Base-by-base conservation (phyloP, 345 rosid genomes). In the Garcia nutans region DNA sequence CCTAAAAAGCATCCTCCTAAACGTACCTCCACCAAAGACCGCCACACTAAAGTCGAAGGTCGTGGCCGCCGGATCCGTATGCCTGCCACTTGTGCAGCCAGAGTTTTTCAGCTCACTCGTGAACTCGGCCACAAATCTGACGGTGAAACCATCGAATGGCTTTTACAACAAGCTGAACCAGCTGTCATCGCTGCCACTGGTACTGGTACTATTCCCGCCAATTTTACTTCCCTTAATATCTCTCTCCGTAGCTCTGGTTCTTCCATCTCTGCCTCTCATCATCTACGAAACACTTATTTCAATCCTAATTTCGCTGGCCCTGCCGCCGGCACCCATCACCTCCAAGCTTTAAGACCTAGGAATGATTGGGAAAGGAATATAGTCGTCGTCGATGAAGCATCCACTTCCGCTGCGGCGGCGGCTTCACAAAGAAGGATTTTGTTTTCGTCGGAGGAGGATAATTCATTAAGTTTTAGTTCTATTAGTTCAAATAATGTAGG, bases 31-130 rank as follows among this genome's bases (percentile, higher is more conserved):
- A 87, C 95, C 22, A 93, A 90, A 70, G 98, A 93, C 84, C 84
- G 98, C 62, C 98, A 93, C 89, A 93, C 98, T 77, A 93, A 93
- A 82, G 97, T 93, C 13, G 96, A 93, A n/a, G 97, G 97, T 54
- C 96, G 98, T 0, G 98, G 98, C 54, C 93, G 98, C 59, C 87
- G 98, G 86, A 93, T 93, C 89, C 93, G 98, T 61, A 93, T 93
- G 97, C 98, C 98, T 0, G 97, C 97, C 44, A 80, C 91, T 60
- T 93, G 98, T 62, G 98, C 98, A 0, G 98, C 97, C 33, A 85
- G 98, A 87, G 97, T 93, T 69, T 93, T 93, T 77, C 98, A 93
- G 86, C 87, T 93, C 52, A 93, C 98, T 23, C 84, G 95, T 59
- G 97, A 93, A 74, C 97, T 93, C 1, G 98, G 98, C 42, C 94